Evolutionary conservation across 495 filamentous ascomycete species (phyloP), one percentile per base, ranked within the genome.

Genomic region (Chaetomidium leptoderma): DNA sequence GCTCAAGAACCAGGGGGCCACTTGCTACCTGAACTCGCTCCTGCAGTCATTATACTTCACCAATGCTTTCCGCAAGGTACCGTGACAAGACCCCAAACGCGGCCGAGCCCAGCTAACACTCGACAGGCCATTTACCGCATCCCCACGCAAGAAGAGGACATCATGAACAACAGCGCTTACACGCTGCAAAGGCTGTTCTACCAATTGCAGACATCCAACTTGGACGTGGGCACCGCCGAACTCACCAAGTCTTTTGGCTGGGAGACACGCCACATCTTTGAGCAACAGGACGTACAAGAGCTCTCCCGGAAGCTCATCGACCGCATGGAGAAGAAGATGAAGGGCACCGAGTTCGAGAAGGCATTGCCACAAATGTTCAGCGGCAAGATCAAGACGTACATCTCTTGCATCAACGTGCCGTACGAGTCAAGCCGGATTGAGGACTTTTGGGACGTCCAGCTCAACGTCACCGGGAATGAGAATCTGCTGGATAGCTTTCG

Each of bases 211-310:
- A 93, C 88, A 11, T 89, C 80, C 54, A 83, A 85, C 33, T 68
- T 73, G 29, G 89, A 95, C 2, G 92, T 99, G 0, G 84, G 88
- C 1, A 99, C 93, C 6, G 87, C 85, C 40, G 93, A 99, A 66
- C 83, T 99, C 17, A 99, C 93, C 0, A 84, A 84, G 56, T 96
- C 95, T 0, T 99, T 99, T 73, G 93, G 93, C 29, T 99, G 93
- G 93, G 92, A 99, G 63, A 92, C 91, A 0, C 85, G 88, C 60
- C 92, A 99, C 69, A 96, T 97, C 32, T 99, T 99, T 71, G 95
- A 96, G 69, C 93, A 99, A 69, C 93, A 99, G 75, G 93, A 99
- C 73, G 93, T 99, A 8, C 93, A 99, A 67, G 93, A 99, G 69
- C 77, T 99, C 17, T 96, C 91, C 17, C 81, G 93, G 40, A 96